Evolutionary conservation across 2,329 filamentous ascomycete genomes (phyloP).

Genomic region (Aspergillus clavatus): DNA sequence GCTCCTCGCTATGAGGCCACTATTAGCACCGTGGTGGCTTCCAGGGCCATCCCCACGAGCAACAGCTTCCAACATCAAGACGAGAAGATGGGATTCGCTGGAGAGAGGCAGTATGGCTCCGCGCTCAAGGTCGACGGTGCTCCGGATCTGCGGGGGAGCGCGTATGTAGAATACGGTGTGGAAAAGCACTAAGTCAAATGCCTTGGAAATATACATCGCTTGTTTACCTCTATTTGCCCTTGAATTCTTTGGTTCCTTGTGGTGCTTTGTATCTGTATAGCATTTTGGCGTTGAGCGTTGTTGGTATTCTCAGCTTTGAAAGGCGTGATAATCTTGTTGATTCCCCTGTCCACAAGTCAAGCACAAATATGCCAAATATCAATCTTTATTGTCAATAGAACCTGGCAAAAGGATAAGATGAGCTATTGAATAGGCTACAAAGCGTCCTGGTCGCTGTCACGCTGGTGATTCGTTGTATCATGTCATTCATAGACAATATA

Average conservation of each 20-base stretch:
- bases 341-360: no score
- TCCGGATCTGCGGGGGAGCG: slow-evolving; percentile 28
- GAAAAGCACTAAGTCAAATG: slow-evolving; percentile 24
- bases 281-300: slow-evolving; percentile 2
- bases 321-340: no score
- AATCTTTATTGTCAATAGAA: background rate
- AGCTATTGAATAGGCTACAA: background rate
- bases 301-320: no score
- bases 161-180: slow-evolving; percentile 35
- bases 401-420: no score
- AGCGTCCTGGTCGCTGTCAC: background rate
- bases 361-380: background rate
- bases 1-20: slow-evolving; percentile 25
- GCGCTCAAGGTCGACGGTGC: slow-evolving; percentile 26
- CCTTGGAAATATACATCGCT: background rate
- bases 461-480: background rate
- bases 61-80: slow-evolving; percentile 26
- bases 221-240: background rate
- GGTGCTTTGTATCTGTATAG: background rate
- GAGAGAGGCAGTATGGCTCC: slow-evolving; percentile 31
- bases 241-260: slow-evolving; percentile 3
- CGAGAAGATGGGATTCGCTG: slow-evolving; percentile 42
- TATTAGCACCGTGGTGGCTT: slow-evolving; percentile 5
- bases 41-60: background rate
- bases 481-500: background rate